Evolutionary conservation across 345 rosid genomes (phyloP), one percentile per base, ranked within the genome.

Genomic region (Brassica incana): DNA sequence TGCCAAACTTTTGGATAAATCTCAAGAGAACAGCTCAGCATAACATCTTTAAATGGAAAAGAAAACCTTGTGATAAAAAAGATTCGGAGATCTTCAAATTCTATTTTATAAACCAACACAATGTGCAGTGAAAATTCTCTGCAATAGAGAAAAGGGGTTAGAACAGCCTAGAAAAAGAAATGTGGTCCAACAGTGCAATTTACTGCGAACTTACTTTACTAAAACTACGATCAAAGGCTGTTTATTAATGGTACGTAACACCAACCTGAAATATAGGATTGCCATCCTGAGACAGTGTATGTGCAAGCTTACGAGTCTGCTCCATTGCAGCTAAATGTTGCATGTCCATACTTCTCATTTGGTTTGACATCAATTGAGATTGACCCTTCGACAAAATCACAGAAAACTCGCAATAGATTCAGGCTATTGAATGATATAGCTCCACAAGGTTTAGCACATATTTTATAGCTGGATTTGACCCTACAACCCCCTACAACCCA

Each of bases 241-340:
- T 23, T 23, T 23, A 23, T 23, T 23, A 23, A 0, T 33, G 25
- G 25, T 23, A 23, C 25, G 25, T 23, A 23, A 69, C 66, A 77
- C 75, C 33, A 75, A 96, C 99, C 98, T 96, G 99, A 88, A 93
- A 93, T 82, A 93, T 96, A 2, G 99, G 99, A 73, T 93, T 93
- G 77, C 85, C 81, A 71, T 93, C 93, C 84, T 89, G 97, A 70
- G 97, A 89, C 77, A 96, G 83, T 35, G 98, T 96, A 79, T 90
- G 90, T 2, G 98, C 98, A 75, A 96, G 99, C 91, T 88, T 86
- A 32, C 92, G 98, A 76, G 92, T 93, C 85, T 96, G 99, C 91
- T 96, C 97, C 93, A 89, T 92, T 70, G 98, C 94, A 72, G 95
- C 94, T 69, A 88, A 77, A 83, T 80, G 88, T 74, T 90, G 81